These are phyloP conservation scores for Salix viminalis DNA, from an alignment of 345 rosid species.

Conservation along the genomic window DNA sequence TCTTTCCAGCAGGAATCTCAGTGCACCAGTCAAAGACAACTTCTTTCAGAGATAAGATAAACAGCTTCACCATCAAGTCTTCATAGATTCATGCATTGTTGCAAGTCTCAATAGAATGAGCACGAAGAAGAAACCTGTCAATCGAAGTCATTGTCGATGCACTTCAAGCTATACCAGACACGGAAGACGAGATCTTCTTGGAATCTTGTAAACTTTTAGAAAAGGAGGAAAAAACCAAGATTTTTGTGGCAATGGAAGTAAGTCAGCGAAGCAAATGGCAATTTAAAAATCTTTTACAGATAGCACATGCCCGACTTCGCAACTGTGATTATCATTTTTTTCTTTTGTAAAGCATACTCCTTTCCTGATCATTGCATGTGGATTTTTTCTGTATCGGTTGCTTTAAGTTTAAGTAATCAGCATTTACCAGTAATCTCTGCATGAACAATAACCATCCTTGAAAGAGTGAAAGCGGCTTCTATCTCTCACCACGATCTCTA, in stretches of 20 bases:
- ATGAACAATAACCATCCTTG: conserved; percentile 49
- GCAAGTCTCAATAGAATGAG: not conserved
- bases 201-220: conserved; percentile 47
- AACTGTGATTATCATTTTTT: not conserved
- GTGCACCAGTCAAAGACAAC: too few relatives aligned
- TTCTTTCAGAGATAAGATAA: too few relatives aligned
- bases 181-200: conserved; percentile 46
- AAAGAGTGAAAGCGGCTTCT: conserved; percentile 59
- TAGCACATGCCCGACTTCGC: not conserved
- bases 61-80: too few relatives aligned
- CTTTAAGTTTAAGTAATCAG: not conserved
- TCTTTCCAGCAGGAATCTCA: too few relatives aligned
- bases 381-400: not conserved
- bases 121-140: conserved; percentile 16
- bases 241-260: conserved; percentile 42
- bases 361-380: not conserved
- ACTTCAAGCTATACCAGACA: conserved; percentile 42
- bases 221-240: conserved; percentile 35
- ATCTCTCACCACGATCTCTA: conserved; percentile 58
- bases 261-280: conserved; percentile 36
- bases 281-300: conserved; percentile 8
- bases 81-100: too few relatives aligned
- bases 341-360: not conserved
- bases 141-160: conserved; percentile 44
- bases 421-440: conserved; percentile 56